Base-by-base conservation (phyloP, 306 rosid genomes). In the Citrullus mucosospermus region DNA sequence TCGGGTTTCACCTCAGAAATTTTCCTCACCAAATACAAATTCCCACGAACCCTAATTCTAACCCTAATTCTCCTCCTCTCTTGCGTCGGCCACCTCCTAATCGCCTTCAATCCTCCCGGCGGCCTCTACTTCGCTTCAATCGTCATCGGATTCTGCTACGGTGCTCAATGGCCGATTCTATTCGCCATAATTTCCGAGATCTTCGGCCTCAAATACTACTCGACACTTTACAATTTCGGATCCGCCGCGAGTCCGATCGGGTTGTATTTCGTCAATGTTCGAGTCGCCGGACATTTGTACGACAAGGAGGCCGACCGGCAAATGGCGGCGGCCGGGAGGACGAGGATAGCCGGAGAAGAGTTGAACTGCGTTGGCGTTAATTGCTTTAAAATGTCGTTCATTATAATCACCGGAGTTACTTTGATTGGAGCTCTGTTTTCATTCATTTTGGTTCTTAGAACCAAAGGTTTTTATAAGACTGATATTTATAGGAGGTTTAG, bases 21-120 rank as follows among this genome's bases (percentile, higher is more conserved):
- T 20, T 75, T 86, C 34, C 80, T 88, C 9, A 22, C 54, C 20
- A 75, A 58, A n/a, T 88, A 78, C 85, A 84, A 79, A 30, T 76
- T 86, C 80, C 91, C 91, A 16, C 86, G 91, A 17, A 83, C 91
- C 20, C 81, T 88, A 5, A 79, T 88, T 51, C 81, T 88, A 10
- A 88, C 91, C 8, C 56, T 88, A 16, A 86, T 78, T 70, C 84
- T 88, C 36, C 36, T 88, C 5, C 6, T 88, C 22, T 84, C 91
- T 28, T 88, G 91, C 76, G 79, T 59, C 36, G 89, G 91, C 48
- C 91, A 88, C 66, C 86, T 88, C 28, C 80, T 88, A 1, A 86
- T 88, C 55, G 91, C 91, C 8, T 88, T 86, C 48, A 60, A 78
- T 48, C 88, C 85, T 30, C n/a, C 76, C 1, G 61, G 62, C 4